Evolutionary conservation across 768 basidiomycete species (phyloP).

Genomic region (Psilocybe cubensis): DNA sequence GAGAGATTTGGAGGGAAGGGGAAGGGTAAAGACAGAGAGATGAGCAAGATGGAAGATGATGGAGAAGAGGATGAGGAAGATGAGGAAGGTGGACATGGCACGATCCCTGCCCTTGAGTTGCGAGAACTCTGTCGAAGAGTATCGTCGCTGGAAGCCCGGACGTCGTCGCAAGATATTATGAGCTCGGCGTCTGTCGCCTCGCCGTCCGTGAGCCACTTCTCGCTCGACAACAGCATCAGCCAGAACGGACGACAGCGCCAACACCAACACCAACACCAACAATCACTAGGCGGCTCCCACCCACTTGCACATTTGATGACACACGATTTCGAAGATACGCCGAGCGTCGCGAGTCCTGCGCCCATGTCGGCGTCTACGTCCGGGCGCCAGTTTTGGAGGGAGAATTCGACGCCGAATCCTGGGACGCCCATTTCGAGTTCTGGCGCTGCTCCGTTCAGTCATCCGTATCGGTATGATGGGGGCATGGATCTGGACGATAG

Average conservation of each 20-base stretch:
- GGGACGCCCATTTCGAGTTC: conserved; percentile 12
- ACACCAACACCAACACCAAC: not conserved
- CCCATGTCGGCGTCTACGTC: not conserved
- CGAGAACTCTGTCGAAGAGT: conserved; percentile 19
- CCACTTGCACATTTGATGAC: conserved; percentile 14
- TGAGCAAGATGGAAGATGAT: conserved; percentile 5
- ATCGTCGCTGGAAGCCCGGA: conserved; percentile 12
- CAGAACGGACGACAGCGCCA: too few species aligned
- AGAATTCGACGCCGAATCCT: conserved; percentile 16
- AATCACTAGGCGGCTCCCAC: conserved; percentile 6
- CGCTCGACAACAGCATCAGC: not conserved
- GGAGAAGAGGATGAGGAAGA: conserved; percentile 8
- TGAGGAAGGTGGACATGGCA: conserved; percentile 3
- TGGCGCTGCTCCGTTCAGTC: not conserved
- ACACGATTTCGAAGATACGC: conserved; percentile 11
- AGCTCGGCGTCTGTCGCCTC: not conserved
- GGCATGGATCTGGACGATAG: conserved; percentile 16
- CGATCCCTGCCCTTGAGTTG: conserved; percentile 10
- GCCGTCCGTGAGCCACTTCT: not conserved
- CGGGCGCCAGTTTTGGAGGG: conserved; percentile 8
- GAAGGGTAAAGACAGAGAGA: conserved; percentile 6
- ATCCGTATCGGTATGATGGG: conserved; percentile 3
- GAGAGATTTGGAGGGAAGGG: conserved; percentile 3
- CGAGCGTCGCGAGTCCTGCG: not conserved
- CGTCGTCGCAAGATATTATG: not conserved